A percentile compares a stretch with the other conserved stretches of the same genome.
Conservation (phyloP, 176 grass and related monocot genomes). For the Leersia perrieri region DNA sequence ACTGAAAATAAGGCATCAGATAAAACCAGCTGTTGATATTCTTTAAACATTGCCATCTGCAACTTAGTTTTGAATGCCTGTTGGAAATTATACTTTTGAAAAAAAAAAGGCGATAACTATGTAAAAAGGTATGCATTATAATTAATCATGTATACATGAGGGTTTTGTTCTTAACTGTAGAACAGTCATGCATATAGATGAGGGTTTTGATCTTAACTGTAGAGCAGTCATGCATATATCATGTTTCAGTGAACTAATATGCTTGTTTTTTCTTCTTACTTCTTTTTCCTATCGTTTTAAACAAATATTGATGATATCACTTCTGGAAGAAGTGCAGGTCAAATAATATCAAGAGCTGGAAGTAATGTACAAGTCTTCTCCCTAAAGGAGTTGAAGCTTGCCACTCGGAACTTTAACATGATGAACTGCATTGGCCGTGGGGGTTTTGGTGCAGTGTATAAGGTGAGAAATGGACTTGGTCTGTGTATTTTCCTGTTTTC, state of each 20-base stretch:
- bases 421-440: constrained; percentile 55
- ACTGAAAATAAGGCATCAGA: background rate
- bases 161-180: background rate
- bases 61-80: constrained; percentile 4
- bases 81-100: background rate
- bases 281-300: constrained; percentile 14
- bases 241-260: constrained; percentile 9
- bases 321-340: constrained; percentile 39
- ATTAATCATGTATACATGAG: background rate
- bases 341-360: constrained; percentile 34
- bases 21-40: constrained; percentile 1
- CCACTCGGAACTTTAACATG: constrained; percentile 49
- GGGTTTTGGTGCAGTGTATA: constrained; percentile 58
- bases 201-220: background rate
- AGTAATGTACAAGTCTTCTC: constrained; percentile 48
- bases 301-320: constrained; percentile 19
- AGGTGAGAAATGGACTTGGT: constrained; percentile 25
- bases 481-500: background rate
- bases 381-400: constrained; percentile 44
- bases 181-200: constrained; percentile 1
- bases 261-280: background rate
- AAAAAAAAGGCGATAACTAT: background rate
- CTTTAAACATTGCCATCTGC: background rate
- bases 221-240: constrained; percentile 5
- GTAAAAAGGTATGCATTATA: background rate